Evolutionary conservation across 1,139 yeast genomes (phyloP).

Genomic region (Yamadazyma membranifaciens): DNA sequence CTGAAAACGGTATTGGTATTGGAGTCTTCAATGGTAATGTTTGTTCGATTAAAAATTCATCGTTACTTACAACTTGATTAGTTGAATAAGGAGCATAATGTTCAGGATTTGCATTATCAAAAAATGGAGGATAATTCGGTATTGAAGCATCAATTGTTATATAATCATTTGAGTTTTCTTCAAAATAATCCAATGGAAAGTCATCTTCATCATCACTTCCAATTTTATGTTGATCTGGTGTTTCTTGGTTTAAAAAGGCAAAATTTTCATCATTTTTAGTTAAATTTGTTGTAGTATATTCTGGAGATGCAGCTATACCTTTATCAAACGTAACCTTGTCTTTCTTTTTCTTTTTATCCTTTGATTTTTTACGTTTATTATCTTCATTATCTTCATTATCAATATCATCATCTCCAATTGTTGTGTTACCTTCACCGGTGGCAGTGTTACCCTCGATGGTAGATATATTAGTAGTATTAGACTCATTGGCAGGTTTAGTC

Average conservation of each 20-base stretch:
- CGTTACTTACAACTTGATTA: slow-evolving; percentile 38
- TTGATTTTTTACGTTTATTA: slow-evolving; percentile 1
- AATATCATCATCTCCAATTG: neutral
- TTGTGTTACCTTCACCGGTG: neutral
- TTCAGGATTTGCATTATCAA: slow-evolving; percentile 22
- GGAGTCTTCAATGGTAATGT: slow-evolving; percentile 33
- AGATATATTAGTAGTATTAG: neutral
- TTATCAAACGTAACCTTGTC: slow-evolving; percentile 7
- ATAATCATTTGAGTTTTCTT: slow-evolving; percentile 27
- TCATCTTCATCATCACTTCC: slow-evolving; percentile 47
- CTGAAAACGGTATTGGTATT: slow-evolving; percentile 13
- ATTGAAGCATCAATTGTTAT: slow-evolving; percentile 32
- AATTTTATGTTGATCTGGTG: slow-evolving; percentile 25
- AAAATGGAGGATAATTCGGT: slow-evolving; percentile 17
- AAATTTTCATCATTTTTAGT: slow-evolving; percentile 14
- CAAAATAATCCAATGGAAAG: slow-evolving; percentile 66
- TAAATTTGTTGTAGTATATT: slow-evolving; percentile 16
- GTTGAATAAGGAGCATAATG: slow-evolving; percentile 27
- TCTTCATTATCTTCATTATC: neutral
- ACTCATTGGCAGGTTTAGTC: no score
- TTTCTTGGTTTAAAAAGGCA: slow-evolving; percentile 23
- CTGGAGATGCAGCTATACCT: slow-evolving; percentile 17
- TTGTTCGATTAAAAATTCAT: slow-evolving; percentile 49
- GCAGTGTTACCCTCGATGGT: slow-evolving; percentile 6
- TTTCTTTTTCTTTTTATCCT: slow-evolving; percentile 3